Base-by-base conservation (phyloP, 2,329 filamentous ascomycete species). In the Geosmithia flava region DNA sequence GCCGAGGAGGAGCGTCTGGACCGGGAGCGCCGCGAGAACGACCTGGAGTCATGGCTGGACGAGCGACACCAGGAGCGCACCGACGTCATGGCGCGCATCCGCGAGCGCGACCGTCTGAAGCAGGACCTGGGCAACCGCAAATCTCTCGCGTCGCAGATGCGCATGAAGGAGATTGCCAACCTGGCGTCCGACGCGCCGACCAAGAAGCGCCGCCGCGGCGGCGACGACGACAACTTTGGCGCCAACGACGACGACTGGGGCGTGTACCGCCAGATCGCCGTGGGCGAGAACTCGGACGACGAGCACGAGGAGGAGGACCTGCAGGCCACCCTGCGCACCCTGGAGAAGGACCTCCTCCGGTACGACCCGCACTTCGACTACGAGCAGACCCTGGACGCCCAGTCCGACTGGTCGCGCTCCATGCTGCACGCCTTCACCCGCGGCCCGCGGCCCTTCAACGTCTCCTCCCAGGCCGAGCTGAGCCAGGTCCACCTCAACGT, bases 171-270 rank as follows among this genome's bases (percentile, higher is more conserved):
- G 46, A 89, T 98, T 50, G 93, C 93, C 51, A 96, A 95, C 59
- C 81, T 98, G 1, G 93, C 93, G 3, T 90, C 91, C 0, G 93
- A 98, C 63, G 82, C 80, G 6, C 89, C 91, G 1, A 71, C 75
- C 33, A 89, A 90, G 63, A 94, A 95, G 65, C 80, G 91, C 49
- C 75, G 88, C 15, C 81, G 90, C 17, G 89, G 88, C 7, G 87
- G 84, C 3, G 91, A 97, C 60, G 93, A 98, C 58, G 93, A 98
- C 61, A 89, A 87, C 51, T 98, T 98, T 60, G 93, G 93, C 49
- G 90, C 90, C 46, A 91, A 98, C 63, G 93, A 98, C 59, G 90
- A 94, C 49, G 93, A 98, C 64, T 98, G 93, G 93, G 88, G 88
- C 50, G 88, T 98, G 15, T 98, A 98, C 66, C 83, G 93, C 47